phyloP scores from a whole-genome alignment of 2,329 filamentous ascomycete species.

The Septoria linicola region DNA sequence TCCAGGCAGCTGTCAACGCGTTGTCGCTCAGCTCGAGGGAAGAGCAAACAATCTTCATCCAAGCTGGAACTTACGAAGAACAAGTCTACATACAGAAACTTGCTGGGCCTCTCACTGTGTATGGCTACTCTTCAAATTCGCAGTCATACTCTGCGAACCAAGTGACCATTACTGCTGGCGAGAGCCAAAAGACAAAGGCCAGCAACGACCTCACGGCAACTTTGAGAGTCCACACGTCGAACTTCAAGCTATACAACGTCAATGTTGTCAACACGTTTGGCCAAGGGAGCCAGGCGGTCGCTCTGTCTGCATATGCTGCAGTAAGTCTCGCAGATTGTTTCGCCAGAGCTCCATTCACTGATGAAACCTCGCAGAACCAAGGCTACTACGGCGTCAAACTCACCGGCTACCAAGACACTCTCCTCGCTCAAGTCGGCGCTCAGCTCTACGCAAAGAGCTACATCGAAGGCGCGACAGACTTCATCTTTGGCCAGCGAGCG shows the following conservation, averaged over 20 bases:
- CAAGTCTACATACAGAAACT: slow-evolving; percentile 56
- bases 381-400: slow-evolving; percentile 59
- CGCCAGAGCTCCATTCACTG: not conserved
- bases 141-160: slow-evolving; percentile 55
- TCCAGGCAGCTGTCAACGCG: slow-evolving; percentile 59
- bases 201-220: slow-evolving; percentile 57
- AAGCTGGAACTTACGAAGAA: slow-evolving; percentile 60
- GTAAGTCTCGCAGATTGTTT: slow-evolving; percentile 19
- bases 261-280: slow-evolving; percentile 55
- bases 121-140: slow-evolving; percentile 58
- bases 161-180: slow-evolving; percentile 55
- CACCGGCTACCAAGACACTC: slow-evolving; percentile 57
- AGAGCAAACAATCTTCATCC: slow-evolving; percentile 62
- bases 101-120: slow-evolving; percentile 54
- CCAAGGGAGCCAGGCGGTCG: slow-evolving; percentile 53
- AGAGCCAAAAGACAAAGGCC: slow-evolving; percentile 48
- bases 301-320: slow-evolving; percentile 52
- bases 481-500: slow-evolving; percentile 58
- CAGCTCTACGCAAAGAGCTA: slow-evolving; percentile 58
- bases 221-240: slow-evolving; percentile 48
- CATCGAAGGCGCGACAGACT: slow-evolving; percentile 60
- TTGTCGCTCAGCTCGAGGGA: slow-evolving; percentile 53
- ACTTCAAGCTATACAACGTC: slow-evolving; percentile 64
- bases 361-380: slow-evolving; percentile 41
- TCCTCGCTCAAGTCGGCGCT: slow-evolving; percentile 51